These are phyloP conservation scores for Davidsoniella virescens DNA, from an alignment of 2,329 filamentous ascomycete genomes.

Conservation along the genomic window DNA sequence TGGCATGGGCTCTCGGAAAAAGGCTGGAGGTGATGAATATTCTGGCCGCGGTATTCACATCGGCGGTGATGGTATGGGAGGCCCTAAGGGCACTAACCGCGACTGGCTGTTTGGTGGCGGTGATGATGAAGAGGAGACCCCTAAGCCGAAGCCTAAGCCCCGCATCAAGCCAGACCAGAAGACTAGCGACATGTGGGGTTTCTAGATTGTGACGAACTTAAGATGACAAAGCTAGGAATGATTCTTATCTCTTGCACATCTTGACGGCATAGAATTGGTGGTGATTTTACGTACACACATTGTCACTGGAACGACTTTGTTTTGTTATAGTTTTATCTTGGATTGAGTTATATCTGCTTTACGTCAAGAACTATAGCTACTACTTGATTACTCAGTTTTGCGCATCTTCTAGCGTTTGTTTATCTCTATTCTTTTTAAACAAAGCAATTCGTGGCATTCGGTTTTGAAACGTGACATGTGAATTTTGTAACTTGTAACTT, in stretches of 20 bases:
- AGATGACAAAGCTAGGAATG: neutral
- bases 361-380: too few species aligned
- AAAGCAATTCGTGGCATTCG: neutral
- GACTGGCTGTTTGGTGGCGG: slow-evolving; percentile 43
- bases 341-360: neutral
- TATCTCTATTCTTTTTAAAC: too few species aligned
- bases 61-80: slow-evolving; percentile 51
- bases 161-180: slow-evolving; percentile 25
- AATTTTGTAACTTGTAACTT: too few species aligned
- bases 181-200: slow-evolving; percentile 30
- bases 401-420: too few species aligned
- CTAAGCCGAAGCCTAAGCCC: slow-evolving; percentile 19
- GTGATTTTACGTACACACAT: too few species aligned
- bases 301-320: too few species aligned
- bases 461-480: neutral
- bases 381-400: too few species aligned
- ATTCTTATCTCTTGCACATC: neutral
- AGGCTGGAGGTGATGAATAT: slow-evolving; percentile 16
- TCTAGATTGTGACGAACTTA: slow-evolving; percentile 18
- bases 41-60: slow-evolving; percentile 26
- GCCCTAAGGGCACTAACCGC: slow-evolving; percentile 35
- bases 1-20: slow-evolving; percentile 40
- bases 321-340: neutral
- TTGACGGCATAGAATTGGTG: too few species aligned
- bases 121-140: slow-evolving; percentile 24